phyloP scores from a whole-genome alignment of 1,284 basidiomycete species.

The Ustilago vetiveriae region DNA sequence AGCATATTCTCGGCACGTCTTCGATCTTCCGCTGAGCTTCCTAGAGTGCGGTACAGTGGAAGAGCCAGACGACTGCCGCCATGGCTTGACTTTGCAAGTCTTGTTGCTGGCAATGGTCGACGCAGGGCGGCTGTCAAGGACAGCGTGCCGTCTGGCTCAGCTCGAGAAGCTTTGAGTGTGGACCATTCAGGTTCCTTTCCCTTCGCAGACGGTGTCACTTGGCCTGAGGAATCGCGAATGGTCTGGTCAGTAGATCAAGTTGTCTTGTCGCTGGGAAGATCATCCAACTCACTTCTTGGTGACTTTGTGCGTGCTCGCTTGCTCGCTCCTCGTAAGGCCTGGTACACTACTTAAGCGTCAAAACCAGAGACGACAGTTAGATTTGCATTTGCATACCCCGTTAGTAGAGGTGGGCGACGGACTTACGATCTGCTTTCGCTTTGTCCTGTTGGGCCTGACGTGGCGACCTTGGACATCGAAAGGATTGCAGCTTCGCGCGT shows the following conservation, averaged over 20 bases:
- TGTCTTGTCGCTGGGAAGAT: neutral
- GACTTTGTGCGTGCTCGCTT: constrained; percentile 8
- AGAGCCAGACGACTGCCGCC: constrained; percentile 22
- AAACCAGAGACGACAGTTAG: neutral
- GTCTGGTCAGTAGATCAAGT: neutral
- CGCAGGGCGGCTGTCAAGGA: constrained; percentile 22
- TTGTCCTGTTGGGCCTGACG: constrained; percentile 14
- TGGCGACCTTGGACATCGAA: constrained; percentile 4
- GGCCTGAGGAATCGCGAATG: neutral
- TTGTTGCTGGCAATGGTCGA: constrained; percentile 25
- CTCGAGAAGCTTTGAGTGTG: constrained; percentile 22
- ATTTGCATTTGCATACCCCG: neutral
- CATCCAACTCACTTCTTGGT: constrained; percentile 2
- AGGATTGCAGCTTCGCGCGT: neutral
- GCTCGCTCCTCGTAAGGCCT: constrained; percentile 13
- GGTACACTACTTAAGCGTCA: constrained; percentile 19
- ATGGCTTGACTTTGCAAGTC: constrained; percentile 9
- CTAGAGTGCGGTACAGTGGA: constrained; percentile 29
- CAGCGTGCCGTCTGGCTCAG: constrained; percentile 16
- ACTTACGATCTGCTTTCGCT: constrained; percentile 27
- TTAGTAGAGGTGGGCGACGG: neutral
- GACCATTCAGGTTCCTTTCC: constrained; percentile 36
- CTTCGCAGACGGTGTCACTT: neutral
- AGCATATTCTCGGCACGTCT: constrained; percentile 19
- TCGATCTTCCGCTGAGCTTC: constrained; percentile 30